phyloP scores from a whole-genome alignment of 768 basidiomycete species.

The Boletus rubescentipes region DNA sequence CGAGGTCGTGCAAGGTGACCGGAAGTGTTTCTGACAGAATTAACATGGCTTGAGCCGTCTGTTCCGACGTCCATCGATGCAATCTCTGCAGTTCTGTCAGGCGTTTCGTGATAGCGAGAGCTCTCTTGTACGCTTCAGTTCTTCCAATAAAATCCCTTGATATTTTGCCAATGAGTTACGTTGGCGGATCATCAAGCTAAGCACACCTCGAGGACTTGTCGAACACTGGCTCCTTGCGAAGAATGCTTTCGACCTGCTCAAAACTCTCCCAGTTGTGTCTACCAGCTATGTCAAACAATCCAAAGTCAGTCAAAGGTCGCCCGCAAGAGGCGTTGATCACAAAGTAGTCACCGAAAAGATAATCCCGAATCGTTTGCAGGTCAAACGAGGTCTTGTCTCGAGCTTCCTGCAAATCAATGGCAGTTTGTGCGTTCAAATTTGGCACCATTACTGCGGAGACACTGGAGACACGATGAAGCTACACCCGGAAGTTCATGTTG shows the following conservation, averaged over 20 bases:
- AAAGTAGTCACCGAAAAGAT: slow-evolving; percentile 47
- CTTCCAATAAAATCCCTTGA: slow-evolving; percentile 57
- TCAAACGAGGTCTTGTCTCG: slow-evolving; percentile 44
- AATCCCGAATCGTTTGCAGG: slow-evolving; percentile 43
- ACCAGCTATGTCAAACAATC: slow-evolving; percentile 41
- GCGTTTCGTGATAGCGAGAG: slow-evolving; percentile 52
- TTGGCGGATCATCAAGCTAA: neutral
- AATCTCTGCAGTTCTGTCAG: slow-evolving; percentile 57
- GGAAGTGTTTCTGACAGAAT: slow-evolving; percentile 55
- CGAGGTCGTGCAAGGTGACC: slow-evolving; percentile 41
- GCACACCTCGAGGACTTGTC: slow-evolving; percentile 55
- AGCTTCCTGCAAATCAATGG: slow-evolving; percentile 51
- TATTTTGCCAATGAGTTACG: neutral
- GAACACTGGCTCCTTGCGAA: slow-evolving; percentile 57
- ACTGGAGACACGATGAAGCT: too few species aligned
- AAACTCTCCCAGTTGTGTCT: slow-evolving; percentile 49
- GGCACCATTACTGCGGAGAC: neutral
- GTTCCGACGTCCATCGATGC: slow-evolving; percentile 51
- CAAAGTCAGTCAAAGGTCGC: neutral
- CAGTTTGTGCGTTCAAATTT: slow-evolving; percentile 46
- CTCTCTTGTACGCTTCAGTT: slow-evolving; percentile 55
- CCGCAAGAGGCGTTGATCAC: neutral
- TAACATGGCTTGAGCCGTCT: slow-evolving; percentile 45
- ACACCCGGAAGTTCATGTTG: too few species aligned
- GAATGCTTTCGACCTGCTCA: slow-evolving; percentile 40